Percentiles rank a stretch among this genome's conserved stretches.
These are phyloP conservation scores for Malassezia furfur DNA, from an alignment of 1,284 basidiomycete species.

Conservation along the genomic window DNA sequence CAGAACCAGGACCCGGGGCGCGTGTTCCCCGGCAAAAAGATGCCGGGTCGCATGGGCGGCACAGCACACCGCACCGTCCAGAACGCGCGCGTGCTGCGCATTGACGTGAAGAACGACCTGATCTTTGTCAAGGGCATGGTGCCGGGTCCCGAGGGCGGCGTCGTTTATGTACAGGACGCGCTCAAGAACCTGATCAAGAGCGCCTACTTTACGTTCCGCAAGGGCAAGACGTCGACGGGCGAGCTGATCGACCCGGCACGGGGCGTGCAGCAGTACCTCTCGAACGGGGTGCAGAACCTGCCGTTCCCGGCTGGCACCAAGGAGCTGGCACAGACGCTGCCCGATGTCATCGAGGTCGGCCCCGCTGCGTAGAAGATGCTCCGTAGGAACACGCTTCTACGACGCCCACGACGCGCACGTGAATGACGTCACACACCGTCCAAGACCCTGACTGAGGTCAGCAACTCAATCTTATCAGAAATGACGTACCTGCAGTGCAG, in stretches of 20 bases:
- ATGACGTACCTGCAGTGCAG: too few relatives aligned
- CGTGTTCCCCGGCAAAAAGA: slow-evolving; percentile 93
- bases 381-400: too few relatives aligned
- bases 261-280: slow-evolving; percentile 65
- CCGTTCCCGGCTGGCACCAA: slow-evolving; percentile 86
- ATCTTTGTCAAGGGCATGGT: slow-evolving; percentile 66
- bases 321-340: slow-evolving; percentile 60
- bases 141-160: slow-evolving; percentile 53
- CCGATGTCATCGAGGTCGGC: slow-evolving; percentile 33
- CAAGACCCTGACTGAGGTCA: too few relatives aligned
- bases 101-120: slow-evolving; percentile 75
- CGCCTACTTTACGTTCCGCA: slow-evolving; percentile 35
- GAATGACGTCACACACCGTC: too few relatives aligned
- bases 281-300: slow-evolving; percentile 68
- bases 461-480: too few relatives aligned
- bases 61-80: slow-evolving; percentile 54
- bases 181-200: slow-evolving; percentile 38
- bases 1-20: slow-evolving; percentile 81
- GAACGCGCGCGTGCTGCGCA: slow-evolving; percentile 72
- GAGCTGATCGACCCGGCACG: slow-evolving; percentile 64
- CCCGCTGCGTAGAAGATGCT: neutral
- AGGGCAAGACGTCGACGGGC: slow-evolving; percentile 42
- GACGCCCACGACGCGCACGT: too few relatives aligned
- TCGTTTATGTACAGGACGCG: slow-evolving; percentile 47
- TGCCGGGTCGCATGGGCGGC: slow-evolving; percentile 88